These are phyloP conservation scores for Psophocarpus tetragonolobus DNA, from an alignment of 306 rosid species.

Conservation along the genomic window DNA sequence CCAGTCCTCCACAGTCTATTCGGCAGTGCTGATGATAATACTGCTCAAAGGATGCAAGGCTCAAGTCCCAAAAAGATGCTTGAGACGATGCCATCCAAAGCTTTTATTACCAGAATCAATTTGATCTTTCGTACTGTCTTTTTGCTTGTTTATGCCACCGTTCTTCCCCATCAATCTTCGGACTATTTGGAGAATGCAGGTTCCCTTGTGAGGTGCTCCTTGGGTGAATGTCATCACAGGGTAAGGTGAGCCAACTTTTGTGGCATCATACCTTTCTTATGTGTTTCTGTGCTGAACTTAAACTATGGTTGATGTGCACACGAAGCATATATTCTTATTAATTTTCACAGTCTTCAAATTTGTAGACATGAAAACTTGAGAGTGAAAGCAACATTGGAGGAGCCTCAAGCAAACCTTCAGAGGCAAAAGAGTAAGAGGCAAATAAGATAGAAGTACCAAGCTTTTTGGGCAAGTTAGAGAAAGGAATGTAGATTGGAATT, in stretches of 20 bases:
- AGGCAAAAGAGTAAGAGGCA: conserved; percentile 26
- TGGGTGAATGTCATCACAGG: conserved; percentile 67
- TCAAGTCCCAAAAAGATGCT: conserved; percentile 41
- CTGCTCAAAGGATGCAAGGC: conserved; percentile 30
- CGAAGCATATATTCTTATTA: background rate
- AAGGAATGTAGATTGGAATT: conserved; percentile 66
- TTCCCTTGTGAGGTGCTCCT: conserved; percentile 61
- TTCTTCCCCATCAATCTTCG: conserved; percentile 68
- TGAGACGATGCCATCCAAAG: conserved; percentile 58
- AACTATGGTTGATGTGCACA: background rate
- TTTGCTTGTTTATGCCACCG: conserved; percentile 50
- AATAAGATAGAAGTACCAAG: conserved; percentile 56
- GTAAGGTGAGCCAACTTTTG: conserved; percentile 63
- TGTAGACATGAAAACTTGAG: conserved; percentile 44
- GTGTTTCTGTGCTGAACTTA: background rate
- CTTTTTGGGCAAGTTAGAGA: conserved; percentile 46
- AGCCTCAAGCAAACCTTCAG: conserved; percentile 13
- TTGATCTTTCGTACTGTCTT: conserved; percentile 53
- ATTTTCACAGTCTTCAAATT: background rate
- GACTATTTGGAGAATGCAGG: conserved; percentile 58
- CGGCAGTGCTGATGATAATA: background rate
- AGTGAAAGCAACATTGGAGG: conserved; percentile 62
- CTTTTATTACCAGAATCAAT: conserved; percentile 63
- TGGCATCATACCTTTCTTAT: background rate
- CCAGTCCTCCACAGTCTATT: background rate